Evolutionary conservation across 148 eudicot genomes (phyloP).

Genomic region (Pharnaceum exiguum): DNA sequence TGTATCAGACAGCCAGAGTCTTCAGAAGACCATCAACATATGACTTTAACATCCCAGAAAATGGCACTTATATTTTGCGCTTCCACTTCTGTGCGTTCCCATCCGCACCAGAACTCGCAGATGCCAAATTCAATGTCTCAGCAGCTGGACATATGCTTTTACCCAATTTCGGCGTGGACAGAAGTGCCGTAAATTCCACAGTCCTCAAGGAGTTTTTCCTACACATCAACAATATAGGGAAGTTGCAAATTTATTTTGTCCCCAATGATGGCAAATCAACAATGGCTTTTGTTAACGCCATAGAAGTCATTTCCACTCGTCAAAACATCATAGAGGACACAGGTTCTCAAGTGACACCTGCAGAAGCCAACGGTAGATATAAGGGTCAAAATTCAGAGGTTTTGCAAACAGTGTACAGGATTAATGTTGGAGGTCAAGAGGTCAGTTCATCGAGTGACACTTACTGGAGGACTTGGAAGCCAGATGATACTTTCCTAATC

Average conservation of each 20-base stretch:
- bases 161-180: slow-evolving; percentile 19
- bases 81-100: slow-evolving; percentile 41
- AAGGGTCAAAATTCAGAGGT: background rate
- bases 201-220: slow-evolving; percentile 31
- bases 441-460: background rate
- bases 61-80: slow-evolving; percentile 39
- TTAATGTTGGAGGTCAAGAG: slow-evolving; percentile 15
- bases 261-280: slow-evolving; percentile 13
- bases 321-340: slow-evolving; percentile 8
- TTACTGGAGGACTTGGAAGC: slow-evolving; percentile 13
- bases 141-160: slow-evolving; percentile 27
- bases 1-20: slow-evolving; percentile 34
- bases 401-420: slow-evolving; percentile 17
- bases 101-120: slow-evolving; percentile 5
- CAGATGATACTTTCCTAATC: slow-evolving; percentile 17
- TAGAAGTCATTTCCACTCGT: slow-evolving; percentile 32
- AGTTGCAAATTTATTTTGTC: slow-evolving; percentile 25
- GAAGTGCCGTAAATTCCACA: background rate
- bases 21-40: slow-evolving; percentile 24
- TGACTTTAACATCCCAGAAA: slow-evolving; percentile 16
- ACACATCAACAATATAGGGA: background rate
- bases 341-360: slow-evolving; percentile 9
- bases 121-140: slow-evolving; percentile 32
- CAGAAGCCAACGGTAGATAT: background rate
- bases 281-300: slow-evolving; percentile 43